Conservation (phyloP, 2,329 filamentous ascomycete genomes). For the Trichoderma hamatum region DNA sequence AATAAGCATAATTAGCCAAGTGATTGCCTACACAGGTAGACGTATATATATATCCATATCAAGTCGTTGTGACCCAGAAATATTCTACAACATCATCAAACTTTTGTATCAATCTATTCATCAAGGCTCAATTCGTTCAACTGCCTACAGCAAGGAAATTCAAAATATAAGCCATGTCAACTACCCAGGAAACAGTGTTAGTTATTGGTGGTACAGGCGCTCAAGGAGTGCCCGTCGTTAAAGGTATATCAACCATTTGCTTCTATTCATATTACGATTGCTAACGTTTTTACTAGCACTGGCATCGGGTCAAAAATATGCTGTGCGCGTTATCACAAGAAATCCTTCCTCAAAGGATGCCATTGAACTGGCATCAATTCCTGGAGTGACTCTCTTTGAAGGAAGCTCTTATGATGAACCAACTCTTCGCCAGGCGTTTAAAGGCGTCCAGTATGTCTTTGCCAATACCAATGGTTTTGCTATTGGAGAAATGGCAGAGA, state of each 20-base stretch:
- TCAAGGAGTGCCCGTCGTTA: background rate
- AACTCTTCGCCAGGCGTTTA: background rate
- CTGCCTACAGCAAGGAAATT: too few relatives aligned
- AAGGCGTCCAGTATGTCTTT: background rate
- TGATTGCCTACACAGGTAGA: too few relatives aligned
- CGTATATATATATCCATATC: too few relatives aligned
- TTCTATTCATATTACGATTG: background rate
- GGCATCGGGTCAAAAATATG: background rate
- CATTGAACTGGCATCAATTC: background rate
- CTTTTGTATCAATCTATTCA: too few relatives aligned
- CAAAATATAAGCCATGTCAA: background rate
- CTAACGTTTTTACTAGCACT: background rate
- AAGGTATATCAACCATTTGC: background rate
- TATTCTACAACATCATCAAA: too few relatives aligned
- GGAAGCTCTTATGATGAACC: background rate
- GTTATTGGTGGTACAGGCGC: slow-evolving; percentile 1
- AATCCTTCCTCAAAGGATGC: background rate
- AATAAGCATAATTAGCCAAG: too few relatives aligned
- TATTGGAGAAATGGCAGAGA: slow-evolving; percentile 14
- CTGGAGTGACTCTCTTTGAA: background rate
- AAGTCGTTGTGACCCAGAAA: too few relatives aligned
- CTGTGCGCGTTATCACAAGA: background rate
- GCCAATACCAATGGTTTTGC: slow-evolving; percentile 15
- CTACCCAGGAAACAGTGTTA: background rate
- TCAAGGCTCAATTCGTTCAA: too few relatives aligned